A percentile compares a stretch with the other conserved stretches of the same genome.
Conservation (phyloP, 2,329 filamentous ascomycete genomes). For the Elsinoe fawcettii region DNA sequence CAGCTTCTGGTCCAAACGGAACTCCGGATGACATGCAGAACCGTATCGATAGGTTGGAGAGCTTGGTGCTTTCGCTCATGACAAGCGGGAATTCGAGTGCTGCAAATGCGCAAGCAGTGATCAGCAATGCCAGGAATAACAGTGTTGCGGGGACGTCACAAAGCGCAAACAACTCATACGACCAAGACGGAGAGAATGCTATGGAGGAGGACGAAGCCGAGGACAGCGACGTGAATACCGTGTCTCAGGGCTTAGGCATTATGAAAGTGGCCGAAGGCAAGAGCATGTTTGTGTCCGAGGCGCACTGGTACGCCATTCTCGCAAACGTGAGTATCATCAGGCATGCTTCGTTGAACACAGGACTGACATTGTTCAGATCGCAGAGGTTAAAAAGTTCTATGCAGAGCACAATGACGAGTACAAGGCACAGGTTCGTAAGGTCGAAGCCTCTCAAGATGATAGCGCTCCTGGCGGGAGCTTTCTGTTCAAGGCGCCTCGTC, state of each 20-base stretch:
- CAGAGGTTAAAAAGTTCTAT: constrained; percentile 92
- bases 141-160: constrained; percentile 21
- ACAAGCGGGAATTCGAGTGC: constrained; percentile 67
- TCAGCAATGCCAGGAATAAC: constrained; percentile 37
- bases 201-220: constrained; percentile 42
- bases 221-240: constrained; percentile 55
- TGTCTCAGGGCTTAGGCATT: constrained; percentile 44
- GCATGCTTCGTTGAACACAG: background rate
- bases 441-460: constrained; percentile 58
- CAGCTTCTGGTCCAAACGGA: constrained; percentile 32
- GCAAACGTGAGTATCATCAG: constrained; percentile 37
- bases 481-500: constrained; percentile 63
- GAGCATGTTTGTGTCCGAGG: constrained; percentile 43
- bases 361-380: constrained; percentile 48
- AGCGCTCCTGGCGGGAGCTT: constrained; percentile 63
- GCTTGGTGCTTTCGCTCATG: constrained; percentile 87
- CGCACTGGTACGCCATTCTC: constrained; percentile 47
- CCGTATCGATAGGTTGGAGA: constrained; percentile 89
- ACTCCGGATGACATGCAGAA: constrained; percentile 96
- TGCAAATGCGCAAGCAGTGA: constrained; percentile 48
- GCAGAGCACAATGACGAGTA: constrained; percentile 77
- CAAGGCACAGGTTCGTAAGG: constrained; percentile 69
- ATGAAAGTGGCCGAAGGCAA: constrained; percentile 47
- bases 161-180: constrained; percentile 29
- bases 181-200: constrained; percentile 46